Evolutionary conservation across 2,329 filamentous ascomycete genomes (phyloP).

Genomic region (Claviceps arundinis): DNA sequence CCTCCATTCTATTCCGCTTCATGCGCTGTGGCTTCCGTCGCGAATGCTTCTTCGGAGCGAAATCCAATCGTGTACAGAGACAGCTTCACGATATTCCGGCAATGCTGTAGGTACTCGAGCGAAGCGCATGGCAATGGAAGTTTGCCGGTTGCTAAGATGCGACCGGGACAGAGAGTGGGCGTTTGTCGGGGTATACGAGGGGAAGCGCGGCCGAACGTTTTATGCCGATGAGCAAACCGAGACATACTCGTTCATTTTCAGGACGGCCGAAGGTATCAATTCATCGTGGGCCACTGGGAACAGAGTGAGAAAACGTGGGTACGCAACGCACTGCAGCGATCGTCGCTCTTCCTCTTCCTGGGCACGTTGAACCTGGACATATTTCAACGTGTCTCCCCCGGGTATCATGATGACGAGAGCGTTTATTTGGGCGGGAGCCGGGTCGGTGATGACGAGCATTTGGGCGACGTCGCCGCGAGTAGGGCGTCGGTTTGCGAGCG

Average conservation of each 20-base stretch:
- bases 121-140: background rate
- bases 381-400: too few relatives aligned
- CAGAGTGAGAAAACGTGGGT: background rate
- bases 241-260: background rate
- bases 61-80: slow-evolving; percentile 4
- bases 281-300: background rate
- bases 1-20: slow-evolving; percentile 3
- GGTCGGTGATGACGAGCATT: background rate
- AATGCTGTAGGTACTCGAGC: background rate
- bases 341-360: background rate
- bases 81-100: slow-evolving; percentile 1
- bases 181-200: background rate
- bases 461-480: background rate
- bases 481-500: background rate
- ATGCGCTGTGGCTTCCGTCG: slow-evolving; percentile 1
- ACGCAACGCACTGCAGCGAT: background rate
- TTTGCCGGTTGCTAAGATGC: background rate
- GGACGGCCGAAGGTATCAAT: background rate
- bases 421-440: background rate
- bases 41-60: background rate
- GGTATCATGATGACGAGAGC: background rate
- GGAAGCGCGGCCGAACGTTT: background rate
- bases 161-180: background rate
- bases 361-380: too few relatives aligned
- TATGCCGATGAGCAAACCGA: background rate